Percentiles rank a stretch among this genome's conserved stretches.
Conservation (phyloP, 1,284 basidiomycete genomes). For the Omphalotus olearius region DNA sequence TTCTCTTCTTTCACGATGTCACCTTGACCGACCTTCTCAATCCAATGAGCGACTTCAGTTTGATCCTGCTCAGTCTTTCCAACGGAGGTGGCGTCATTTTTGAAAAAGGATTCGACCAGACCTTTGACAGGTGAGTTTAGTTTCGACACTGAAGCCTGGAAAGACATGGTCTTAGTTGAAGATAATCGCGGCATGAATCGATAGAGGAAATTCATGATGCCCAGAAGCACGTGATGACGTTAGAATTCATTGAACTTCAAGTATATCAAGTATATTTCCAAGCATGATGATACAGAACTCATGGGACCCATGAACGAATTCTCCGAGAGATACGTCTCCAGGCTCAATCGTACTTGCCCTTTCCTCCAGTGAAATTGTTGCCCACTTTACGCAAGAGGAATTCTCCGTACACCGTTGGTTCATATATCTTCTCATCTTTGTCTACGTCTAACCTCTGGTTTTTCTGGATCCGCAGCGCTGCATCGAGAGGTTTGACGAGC, state of each 20-base stretch:
- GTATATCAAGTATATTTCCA: no score
- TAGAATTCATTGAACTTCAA: no score
- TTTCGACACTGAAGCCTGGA: conserved; percentile 45
- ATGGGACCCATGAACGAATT: no score
- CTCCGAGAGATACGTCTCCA: background rate
- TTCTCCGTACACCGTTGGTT: conserved; percentile 67
- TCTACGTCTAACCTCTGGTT: conserved; percentile 18
- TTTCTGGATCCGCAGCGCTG: conserved; percentile 45
- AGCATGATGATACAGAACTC: no score
- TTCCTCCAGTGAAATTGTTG: conserved; percentile 55
- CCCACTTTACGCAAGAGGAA: conserved; percentile 71
- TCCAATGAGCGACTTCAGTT: conserved; percentile 62
- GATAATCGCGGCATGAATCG: conserved; percentile 32
- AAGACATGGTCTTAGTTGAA: conserved; percentile 36
- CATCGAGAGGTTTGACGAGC: conserved; percentile 52
- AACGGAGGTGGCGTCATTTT: conserved; percentile 35
- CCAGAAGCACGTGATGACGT: background rate
- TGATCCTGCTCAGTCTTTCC: conserved; percentile 62
- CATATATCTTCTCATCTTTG: conserved; percentile 27
- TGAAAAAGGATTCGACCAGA: conserved; percentile 47
- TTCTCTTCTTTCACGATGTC: conserved; percentile 43
- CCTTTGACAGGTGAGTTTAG: conserved; percentile 53
- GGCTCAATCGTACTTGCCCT: conserved; percentile 32
- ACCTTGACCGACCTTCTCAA: conserved; percentile 57
- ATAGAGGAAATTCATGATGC: conserved; percentile 28